Evolutionary conservation across 2,329 filamentous ascomycete species (phyloP).

Genomic region (Gaeumannomyces sp.): DNA sequence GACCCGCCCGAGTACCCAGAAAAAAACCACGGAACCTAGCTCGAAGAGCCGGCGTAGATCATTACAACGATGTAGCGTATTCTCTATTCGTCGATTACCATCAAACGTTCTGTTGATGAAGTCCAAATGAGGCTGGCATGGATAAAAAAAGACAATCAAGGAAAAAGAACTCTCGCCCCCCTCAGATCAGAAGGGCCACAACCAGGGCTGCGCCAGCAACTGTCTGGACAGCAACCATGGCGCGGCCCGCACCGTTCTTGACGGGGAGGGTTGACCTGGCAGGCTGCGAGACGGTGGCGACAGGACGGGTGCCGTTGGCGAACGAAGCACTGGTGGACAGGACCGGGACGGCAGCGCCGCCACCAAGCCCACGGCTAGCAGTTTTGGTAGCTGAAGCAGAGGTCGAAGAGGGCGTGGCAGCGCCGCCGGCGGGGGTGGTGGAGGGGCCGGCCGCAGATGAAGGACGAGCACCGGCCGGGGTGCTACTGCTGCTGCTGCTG

Average conservation of each 20-base stretch:
- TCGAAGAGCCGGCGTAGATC: background rate
- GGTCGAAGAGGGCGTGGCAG: background rate
- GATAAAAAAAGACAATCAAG: background rate
- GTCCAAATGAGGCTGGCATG: background rate
- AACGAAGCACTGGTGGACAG: no score
- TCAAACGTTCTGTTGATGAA: background rate
- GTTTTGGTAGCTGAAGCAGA: background rate
- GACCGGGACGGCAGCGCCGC: background rate
- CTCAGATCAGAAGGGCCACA: background rate
- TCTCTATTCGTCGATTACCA: background rate
- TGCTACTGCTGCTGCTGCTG: background rate
- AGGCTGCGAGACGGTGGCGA: background rate
- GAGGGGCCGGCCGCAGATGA: no score
- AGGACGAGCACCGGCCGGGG: background rate
- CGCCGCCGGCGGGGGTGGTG: background rate
- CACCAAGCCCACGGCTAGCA: background rate
- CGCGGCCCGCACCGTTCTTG: background rate
- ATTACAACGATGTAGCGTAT: background rate
- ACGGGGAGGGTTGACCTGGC: background rate
- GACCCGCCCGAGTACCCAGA: slow-evolving; percentile 20
- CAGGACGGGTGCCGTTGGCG: background rate
- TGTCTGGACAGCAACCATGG: background rate
- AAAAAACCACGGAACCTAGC: no score
- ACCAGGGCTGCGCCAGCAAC: background rate
- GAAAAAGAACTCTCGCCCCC: background rate